These are phyloP conservation scores for Dendrobium catenatum DNA, from an alignment of 106 monocot genomes.

Conservation along the genomic window DNA sequence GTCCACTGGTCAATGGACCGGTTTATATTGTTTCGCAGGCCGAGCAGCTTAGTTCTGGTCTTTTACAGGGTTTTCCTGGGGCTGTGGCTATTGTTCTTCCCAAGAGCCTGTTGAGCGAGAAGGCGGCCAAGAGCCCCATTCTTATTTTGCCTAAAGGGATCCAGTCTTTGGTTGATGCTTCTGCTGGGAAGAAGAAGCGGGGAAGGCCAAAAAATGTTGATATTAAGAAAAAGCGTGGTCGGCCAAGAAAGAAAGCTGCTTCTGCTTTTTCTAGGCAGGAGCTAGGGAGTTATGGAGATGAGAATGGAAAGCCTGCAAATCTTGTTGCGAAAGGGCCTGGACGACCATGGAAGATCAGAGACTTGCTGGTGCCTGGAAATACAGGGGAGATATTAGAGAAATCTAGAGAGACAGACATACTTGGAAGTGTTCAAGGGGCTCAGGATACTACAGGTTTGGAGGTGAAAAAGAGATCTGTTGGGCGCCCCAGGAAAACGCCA, in stretches of 20 bases:
- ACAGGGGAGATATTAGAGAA: not conserved
- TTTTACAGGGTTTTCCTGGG: not conserved
- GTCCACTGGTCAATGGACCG: not conserved
- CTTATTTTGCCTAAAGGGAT: not conserved
- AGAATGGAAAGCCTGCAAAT: not conserved
- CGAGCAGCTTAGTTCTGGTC: not conserved
- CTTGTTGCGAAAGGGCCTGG: not conserved
- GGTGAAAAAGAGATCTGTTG: not conserved
- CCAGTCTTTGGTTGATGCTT: not conserved
- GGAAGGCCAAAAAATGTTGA: constrained; percentile 4
- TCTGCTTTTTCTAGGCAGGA: not conserved
- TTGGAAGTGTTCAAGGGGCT: not conserved
- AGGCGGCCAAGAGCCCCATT: not conserved
- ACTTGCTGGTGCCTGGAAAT: not conserved
- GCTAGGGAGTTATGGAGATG: not conserved
- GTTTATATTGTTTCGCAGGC: not conserved
- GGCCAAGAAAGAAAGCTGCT: constrained; percentile 6
- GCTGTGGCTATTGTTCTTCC: constrained; percentile 5
- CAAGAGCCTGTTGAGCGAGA: not conserved
- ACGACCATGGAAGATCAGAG: constrained; percentile 2
- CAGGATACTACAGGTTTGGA: not conserved
- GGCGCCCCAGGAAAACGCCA: not conserved
- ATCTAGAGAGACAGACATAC: not conserved
- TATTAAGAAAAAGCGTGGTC: constrained; percentile 7
- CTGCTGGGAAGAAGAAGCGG: not conserved